Evolutionary conservation across 306 rosid species (phyloP).

Genomic region (Ceratonia siliqua): DNA sequence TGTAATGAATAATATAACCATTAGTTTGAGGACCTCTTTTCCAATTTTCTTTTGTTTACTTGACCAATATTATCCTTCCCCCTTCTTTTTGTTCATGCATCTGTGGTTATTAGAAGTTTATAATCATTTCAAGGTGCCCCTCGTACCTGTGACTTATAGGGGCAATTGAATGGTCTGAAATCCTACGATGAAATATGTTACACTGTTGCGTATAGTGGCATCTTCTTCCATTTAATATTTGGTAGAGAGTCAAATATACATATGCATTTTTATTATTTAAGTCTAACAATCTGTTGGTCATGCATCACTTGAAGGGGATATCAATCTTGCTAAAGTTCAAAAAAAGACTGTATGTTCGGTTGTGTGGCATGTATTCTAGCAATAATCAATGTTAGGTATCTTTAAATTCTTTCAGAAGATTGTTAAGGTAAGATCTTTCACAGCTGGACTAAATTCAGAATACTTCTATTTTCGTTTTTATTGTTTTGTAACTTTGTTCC

Average conservation of each 20-base stretch:
- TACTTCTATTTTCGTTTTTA: neutral
- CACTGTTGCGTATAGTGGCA: neutral
- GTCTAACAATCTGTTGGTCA: neutral
- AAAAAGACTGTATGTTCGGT: neutral
- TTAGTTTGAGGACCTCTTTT: neutral
- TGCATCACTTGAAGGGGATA: neutral
- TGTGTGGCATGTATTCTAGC: conserved; percentile 3
- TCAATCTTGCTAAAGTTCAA: neutral
- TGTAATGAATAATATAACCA: neutral
- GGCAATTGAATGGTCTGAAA: neutral
- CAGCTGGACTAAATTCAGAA: neutral
- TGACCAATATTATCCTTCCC: neutral
- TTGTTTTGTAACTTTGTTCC: too few relatives aligned
- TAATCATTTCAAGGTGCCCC: neutral
- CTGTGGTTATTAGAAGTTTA: neutral
- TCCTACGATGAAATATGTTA: neutral
- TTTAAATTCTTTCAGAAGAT: neutral
- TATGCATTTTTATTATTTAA: neutral
- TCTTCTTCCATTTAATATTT: neutral
- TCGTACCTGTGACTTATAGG: neutral
- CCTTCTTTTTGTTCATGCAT: neutral
- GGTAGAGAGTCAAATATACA: neutral
- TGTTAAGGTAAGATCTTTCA: neutral
- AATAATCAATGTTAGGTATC: neutral
- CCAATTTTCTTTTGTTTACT: neutral